A percentile compares a stretch with the other conserved stretches of the same genome.
These are phyloP conservation scores for Saccharomycopsis sp. DNA, from an alignment of 805 yeast genomes.

Conservation along the genomic window DNA sequence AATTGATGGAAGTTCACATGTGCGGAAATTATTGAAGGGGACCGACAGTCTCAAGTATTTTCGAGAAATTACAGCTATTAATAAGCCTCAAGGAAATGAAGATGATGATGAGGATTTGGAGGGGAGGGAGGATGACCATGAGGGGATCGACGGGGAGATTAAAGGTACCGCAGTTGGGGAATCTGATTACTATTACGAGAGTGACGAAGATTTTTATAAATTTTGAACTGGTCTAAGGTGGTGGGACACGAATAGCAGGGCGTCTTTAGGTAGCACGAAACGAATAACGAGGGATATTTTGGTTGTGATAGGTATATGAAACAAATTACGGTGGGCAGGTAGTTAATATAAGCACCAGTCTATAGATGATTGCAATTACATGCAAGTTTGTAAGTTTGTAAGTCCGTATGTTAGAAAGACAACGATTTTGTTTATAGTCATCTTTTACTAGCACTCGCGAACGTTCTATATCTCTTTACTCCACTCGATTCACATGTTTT, in stretches of 20 bases:
- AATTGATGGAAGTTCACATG: neutral
- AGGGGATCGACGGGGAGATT: neutral
- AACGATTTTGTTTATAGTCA: no score
- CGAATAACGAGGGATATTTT: no score
- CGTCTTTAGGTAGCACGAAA: neutral
- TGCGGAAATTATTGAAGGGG: neutral
- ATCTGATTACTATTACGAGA: neutral
- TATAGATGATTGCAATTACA: no score
- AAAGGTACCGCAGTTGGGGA: neutral
- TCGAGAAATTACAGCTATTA: neutral
- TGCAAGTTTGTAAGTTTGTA: no score
- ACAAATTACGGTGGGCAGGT: no score
- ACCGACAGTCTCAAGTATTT: neutral
- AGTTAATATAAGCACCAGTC: no score
- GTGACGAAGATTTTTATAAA: neutral
- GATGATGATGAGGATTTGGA: constrained; percentile 5
- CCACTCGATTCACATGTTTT: no score
- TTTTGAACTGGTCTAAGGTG: neutral
- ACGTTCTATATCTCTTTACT: no score
- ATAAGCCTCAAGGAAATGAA: neutral
- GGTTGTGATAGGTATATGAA: no score
- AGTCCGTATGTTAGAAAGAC: no score
- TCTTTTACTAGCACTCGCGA: no score
- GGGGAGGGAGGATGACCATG: neutral
- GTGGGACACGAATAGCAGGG: neutral